A percentile compares a stretch with the other conserved stretches of the same genome.
Conservation (phyloP, 148 eudicot species). For the Chenopodium suecicum region DNA sequence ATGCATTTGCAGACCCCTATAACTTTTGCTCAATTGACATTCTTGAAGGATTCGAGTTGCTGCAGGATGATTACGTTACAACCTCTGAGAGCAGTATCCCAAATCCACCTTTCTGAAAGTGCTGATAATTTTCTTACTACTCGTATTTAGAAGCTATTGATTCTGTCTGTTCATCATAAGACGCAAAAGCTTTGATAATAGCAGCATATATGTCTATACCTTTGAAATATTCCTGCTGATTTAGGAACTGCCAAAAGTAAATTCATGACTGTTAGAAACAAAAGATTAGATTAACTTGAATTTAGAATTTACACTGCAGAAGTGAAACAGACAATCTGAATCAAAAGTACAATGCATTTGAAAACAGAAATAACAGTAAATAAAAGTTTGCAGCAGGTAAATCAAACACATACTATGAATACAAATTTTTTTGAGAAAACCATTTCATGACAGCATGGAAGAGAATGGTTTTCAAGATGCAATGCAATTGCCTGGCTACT, state of each 20-base stretch:
- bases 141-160: background rate
- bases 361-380: background rate
- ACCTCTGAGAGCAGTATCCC: background rate
- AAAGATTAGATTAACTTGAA: background rate
- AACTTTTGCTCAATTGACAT: background rate
- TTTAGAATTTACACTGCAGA: background rate
- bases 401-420: background rate
- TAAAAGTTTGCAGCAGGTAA: background rate
- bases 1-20: background rate
- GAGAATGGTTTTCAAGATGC: background rate
- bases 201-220: constrained; percentile 10
- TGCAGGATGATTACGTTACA: background rate
- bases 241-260: constrained; percentile 13
- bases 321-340: background rate
- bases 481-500: background rate
- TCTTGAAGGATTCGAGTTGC: background rate
- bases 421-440: background rate
- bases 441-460: background rate
- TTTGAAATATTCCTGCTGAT: constrained; percentile 12
- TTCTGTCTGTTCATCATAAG: background rate
- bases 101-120: background rate
- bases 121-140: background rate
- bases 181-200: constrained; percentile 7
- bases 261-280: background rate
- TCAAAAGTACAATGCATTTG: background rate